phyloP scores from a whole-genome alignment of 768 basidiomycete species.

The Lactarius hengduanensis region DNA sequence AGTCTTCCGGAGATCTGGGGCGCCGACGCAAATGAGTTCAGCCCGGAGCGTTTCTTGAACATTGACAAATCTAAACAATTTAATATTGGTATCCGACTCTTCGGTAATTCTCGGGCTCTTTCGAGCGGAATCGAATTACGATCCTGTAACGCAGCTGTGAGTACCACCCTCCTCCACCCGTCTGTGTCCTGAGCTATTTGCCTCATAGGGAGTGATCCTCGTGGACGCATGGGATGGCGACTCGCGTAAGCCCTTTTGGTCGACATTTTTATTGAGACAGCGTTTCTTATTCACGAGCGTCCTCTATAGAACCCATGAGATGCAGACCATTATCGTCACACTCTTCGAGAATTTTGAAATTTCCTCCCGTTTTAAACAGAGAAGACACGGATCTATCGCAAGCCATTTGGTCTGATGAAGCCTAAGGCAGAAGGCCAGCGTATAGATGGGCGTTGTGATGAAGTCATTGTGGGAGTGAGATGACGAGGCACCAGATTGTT shows the following conservation, averaged over 20 bases:
- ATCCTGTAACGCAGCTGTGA: not conserved
- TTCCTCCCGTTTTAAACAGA: slow-evolving; percentile 9
- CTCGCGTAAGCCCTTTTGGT: slow-evolving; percentile 4
- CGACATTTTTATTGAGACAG: not conserved
- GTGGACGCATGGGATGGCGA: slow-evolving; percentile 12
- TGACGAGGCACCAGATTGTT: not conserved
- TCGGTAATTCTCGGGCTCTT: not conserved
- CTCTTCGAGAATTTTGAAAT: slow-evolving; percentile 16
- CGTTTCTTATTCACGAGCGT: not conserved
- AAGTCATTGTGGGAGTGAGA: not conserved
- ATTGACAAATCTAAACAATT: not conserved
- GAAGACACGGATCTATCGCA: slow-evolving; percentile 8
- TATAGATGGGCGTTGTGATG: slow-evolving; percentile 11
- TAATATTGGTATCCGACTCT: not conserved
- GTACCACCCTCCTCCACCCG: not conserved
- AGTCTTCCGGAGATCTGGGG: slow-evolving; percentile 16
- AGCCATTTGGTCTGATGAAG: slow-evolving; percentile 5
- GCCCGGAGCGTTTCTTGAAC: slow-evolving; percentile 7
- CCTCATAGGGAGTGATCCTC: not conserved
- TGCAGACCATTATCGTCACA: slow-evolving; percentile 3
- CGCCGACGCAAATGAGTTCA: slow-evolving; percentile 10
- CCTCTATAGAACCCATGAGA: not conserved
- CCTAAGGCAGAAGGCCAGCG: not conserved
- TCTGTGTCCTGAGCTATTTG: not conserved
- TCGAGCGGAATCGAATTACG: too few species aligned